These are phyloP conservation scores for Eucalyptus globulus DNA, from an alignment of 345 rosid genomes.

Conservation along the genomic window DNA sequence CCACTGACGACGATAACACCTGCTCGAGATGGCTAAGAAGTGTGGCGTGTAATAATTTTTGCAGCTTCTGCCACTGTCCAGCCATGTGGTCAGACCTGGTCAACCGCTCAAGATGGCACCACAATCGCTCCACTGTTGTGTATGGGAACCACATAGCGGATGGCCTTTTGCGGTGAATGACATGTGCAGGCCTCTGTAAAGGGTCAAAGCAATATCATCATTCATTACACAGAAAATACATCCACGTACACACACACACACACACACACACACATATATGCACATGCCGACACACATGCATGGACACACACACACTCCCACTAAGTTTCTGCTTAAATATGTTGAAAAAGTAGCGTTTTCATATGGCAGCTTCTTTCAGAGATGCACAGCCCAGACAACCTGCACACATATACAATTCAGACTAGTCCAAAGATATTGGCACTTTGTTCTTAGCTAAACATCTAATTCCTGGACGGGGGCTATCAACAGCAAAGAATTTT, in stretches of 20 bases:
- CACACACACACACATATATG: not conserved
- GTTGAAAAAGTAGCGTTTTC: not conserved
- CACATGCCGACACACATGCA: not conserved
- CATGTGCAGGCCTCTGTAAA: slow-evolving; percentile 65
- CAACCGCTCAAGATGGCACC: slow-evolving; percentile 66
- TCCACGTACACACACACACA: not conserved
- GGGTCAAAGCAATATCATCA: not conserved
- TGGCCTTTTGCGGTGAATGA: slow-evolving; percentile 61
- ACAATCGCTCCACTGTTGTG: slow-evolving; percentile 52
- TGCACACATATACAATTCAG: not conserved
- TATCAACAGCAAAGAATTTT: not conserved
- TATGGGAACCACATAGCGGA: slow-evolving; percentile 83
- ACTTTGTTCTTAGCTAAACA: not conserved
- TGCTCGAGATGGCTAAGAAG: slow-evolving; percentile 68
- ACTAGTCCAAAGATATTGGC: not conserved
- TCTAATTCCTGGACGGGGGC: not conserved
- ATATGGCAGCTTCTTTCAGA: not conserved
- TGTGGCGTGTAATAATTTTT: slow-evolving; percentile 42
- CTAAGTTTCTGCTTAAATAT: not conserved
- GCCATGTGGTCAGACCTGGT: slow-evolving; percentile 49
- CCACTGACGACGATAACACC: slow-evolving; percentile 14
- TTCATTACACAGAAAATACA: not conserved
- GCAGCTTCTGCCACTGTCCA: slow-evolving; percentile 72
- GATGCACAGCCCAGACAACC: not conserved
- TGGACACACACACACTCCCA: not conserved